These are phyloP conservation scores for Cladophialophora bantiana DNA, from an alignment of 2,329 filamentous ascomycete species.

Conservation along the genomic window DNA sequence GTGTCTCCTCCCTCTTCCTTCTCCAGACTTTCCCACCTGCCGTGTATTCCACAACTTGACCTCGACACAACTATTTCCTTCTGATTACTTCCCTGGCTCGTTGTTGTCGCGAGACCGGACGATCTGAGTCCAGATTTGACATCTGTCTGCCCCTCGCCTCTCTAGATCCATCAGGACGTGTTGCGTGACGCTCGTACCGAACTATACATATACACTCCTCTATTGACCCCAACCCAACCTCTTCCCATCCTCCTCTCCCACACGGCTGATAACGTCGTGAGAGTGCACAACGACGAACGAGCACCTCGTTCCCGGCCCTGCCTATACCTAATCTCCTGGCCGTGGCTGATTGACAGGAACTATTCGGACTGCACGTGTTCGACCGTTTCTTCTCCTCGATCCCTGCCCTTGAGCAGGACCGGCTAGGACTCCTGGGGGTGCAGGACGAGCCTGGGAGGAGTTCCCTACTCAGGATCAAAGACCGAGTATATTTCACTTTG, in stretches of 20 bases:
- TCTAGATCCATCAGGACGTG: not conserved
- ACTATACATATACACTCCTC: not conserved
- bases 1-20: conserved; percentile 4
- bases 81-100: not conserved
- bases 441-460: conserved; percentile 34
- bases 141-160: not conserved
- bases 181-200: not conserved
- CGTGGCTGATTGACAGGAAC: not conserved
- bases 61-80: not conserved
- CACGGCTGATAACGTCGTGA: not conserved
- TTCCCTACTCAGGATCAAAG: not conserved
- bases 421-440: conserved; percentile 36
- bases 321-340: not conserved
- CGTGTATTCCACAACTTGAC: conserved; percentile 1
- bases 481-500: not conserved
- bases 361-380: not conserved
- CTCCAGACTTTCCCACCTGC: conserved; percentile 18
- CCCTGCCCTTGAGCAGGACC: conserved; percentile 24
- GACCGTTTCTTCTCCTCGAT: not conserved
- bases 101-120: not conserved
- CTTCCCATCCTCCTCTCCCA: not conserved
- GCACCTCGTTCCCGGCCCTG: not conserved
- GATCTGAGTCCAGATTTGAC: not conserved
- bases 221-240: not conserved
- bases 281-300: not conserved